Conservation (phyloP, 129 eudicot genomes). For the Escallonia herrerae region DNA sequence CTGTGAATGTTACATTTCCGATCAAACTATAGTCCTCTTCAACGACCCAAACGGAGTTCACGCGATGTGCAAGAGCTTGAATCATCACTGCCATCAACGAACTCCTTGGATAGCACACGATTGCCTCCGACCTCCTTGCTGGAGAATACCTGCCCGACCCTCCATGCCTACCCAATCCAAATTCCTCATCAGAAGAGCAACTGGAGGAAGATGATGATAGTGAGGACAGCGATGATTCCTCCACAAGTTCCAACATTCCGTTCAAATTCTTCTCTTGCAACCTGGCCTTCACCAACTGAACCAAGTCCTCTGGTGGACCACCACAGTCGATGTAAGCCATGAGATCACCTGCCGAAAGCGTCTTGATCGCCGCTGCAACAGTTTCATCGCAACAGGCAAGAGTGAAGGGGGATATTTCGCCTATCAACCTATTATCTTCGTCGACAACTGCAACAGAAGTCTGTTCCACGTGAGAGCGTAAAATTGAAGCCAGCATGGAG, state of each 20-base stretch:
- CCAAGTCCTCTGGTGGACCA: slow-evolving; percentile 74
- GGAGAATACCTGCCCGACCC: slow-evolving; percentile 37
- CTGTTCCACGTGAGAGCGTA: slow-evolving; percentile 40
- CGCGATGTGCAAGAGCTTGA: slow-evolving; percentile 79
- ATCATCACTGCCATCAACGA: slow-evolving; percentile 87
- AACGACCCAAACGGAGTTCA: slow-evolving; percentile 76
- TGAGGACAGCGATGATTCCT: slow-evolving; percentile 31
- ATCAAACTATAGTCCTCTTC: slow-evolving; percentile 57
- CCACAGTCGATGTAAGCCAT: slow-evolving; percentile 67
- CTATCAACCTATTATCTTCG: slow-evolving; percentile 49
- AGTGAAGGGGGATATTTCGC: slow-evolving; percentile 74
- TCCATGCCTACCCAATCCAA: slow-evolving; percentile 25
- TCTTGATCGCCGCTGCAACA: slow-evolving; percentile 60
- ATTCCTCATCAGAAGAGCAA: slow-evolving; percentile 82
- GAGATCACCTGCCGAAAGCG: slow-evolving; percentile 80
- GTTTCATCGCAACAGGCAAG: slow-evolving; percentile 73
- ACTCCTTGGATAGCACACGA: slow-evolving; percentile 70
- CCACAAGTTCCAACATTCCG: slow-evolving; percentile 64
- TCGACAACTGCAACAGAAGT: slow-evolving; percentile 63
- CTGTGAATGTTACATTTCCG: slow-evolving; percentile 67
- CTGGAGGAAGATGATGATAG: slow-evolving; percentile 20
- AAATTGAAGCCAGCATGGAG: slow-evolving; percentile 29
- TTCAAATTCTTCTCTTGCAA: slow-evolving; percentile 42
- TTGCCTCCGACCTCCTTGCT: slow-evolving; percentile 54
- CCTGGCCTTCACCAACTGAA: slow-evolving; percentile 45